These are phyloP conservation scores for Anisodus acutangulus DNA, from an alignment of 257 asterid species.

Conservation along the genomic window DNA sequence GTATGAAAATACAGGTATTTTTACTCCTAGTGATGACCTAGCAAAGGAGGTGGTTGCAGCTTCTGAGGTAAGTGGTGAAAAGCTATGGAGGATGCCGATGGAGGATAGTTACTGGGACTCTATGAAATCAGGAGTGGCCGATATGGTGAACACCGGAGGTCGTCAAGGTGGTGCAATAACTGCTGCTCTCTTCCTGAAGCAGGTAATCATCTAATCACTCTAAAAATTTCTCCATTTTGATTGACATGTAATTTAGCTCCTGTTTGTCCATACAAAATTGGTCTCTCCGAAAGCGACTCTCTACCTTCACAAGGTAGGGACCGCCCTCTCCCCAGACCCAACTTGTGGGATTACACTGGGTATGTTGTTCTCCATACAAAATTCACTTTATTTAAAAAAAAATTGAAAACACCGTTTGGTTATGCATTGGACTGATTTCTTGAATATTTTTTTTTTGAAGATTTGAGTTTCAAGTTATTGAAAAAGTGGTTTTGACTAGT, in stretches of 20 bases:
- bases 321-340: too few relatives aligned
- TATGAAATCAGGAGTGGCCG: slow-evolving; percentile 97
- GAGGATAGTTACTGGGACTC: slow-evolving; percentile 97
- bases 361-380: too few relatives aligned
- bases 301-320: too few relatives aligned
- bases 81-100: slow-evolving; percentile 94
- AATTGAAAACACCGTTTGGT: too few relatives aligned
- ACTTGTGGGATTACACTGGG: too few relatives aligned
- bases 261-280: too few relatives aligned
- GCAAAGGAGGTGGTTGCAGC: slow-evolving; percentile 86
- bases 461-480: too few relatives aligned
- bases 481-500: too few relatives aligned
- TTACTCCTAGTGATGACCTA: slow-evolving; percentile 83
- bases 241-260: not conserved
- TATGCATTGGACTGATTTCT: too few relatives aligned
- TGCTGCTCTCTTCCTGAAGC: slow-evolving; percentile 98
- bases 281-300: too few relatives aligned
- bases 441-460: too few relatives aligned
- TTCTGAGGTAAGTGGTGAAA: slow-evolving; percentile 82
- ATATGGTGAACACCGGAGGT: slow-evolving; percentile 94
- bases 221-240: not conserved
- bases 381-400: too few relatives aligned
- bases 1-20: slow-evolving; percentile 60
- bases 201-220: slow-evolving; percentile 52
- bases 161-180: slow-evolving; percentile 95